A percentile compares a stretch with the other conserved stretches of the same genome.
Evolutionary conservation across 2,329 filamentous ascomycete genomes (phyloP).

Genomic region (Daldinia sp.): DNA sequence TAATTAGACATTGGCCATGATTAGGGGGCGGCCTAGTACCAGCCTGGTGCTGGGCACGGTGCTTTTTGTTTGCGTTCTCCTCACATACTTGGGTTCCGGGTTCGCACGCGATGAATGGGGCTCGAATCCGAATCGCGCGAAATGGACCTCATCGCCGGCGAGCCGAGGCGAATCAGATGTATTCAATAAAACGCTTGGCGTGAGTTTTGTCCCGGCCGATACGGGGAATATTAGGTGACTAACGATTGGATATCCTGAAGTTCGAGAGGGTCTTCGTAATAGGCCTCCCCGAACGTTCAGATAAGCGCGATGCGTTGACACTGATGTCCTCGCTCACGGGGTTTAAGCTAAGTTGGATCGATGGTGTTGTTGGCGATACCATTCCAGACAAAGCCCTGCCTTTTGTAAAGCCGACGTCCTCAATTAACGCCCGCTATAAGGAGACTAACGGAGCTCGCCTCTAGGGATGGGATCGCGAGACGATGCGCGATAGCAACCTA

Average conservation of each 20-base stretch:
- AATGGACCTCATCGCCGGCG: constrained; percentile 13
- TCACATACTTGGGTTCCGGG: constrained; percentile 26
- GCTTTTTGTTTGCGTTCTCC: constrained; percentile 21
- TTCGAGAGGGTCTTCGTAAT: constrained; percentile 62
- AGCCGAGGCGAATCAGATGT: constrained; percentile 33
- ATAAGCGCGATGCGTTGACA: constrained; percentile 61
- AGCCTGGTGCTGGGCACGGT: constrained; percentile 24
- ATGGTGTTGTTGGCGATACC: constrained; percentile 55
- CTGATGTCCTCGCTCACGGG: constrained; percentile 57
- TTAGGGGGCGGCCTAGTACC: constrained; percentile 30
- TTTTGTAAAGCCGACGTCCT: constrained; percentile 32
- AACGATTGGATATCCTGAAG: constrained; percentile 16
- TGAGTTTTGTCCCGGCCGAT: constrained; percentile 16
- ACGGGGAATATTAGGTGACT: not conserved
- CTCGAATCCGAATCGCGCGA: constrained; percentile 14
- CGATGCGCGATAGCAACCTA: constrained; percentile 50
- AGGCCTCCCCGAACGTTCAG: constrained; percentile 58
- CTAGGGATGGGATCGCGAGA: constrained; percentile 46
- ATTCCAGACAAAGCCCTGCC: constrained; percentile 58
- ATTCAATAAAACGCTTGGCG: constrained; percentile 40
- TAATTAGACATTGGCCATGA: constrained; percentile 24
- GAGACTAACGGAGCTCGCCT: constrained; percentile 5
- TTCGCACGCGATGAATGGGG: constrained; percentile 24
- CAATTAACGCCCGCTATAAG: not conserved
- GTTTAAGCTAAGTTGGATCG: constrained; percentile 57